phyloP scores from a whole-genome alignment of 257 asterid genomes.

The Petrea volubilis region DNA sequence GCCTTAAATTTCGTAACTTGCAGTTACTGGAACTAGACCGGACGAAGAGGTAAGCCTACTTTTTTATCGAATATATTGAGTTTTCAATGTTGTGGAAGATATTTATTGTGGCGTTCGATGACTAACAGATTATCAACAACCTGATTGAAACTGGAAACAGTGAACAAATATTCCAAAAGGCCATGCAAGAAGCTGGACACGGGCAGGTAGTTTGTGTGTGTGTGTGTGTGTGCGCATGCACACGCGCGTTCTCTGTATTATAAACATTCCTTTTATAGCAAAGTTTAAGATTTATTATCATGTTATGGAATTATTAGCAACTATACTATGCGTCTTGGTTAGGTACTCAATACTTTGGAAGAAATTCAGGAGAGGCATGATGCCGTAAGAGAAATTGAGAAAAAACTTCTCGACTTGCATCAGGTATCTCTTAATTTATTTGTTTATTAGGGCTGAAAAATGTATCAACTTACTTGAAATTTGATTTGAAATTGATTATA shows the following conservation, averaged over 20 bases:
- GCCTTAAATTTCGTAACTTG: conserved; percentile 17
- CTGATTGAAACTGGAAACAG: conserved; percentile 85
- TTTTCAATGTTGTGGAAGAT: background rate
- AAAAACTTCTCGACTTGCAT: conserved; percentile 78
- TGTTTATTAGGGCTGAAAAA: too few species aligned
- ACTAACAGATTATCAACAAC: conserved; percentile 71
- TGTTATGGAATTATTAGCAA: too few species aligned
- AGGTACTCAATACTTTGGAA: conserved; percentile 74
- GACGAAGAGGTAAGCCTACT: conserved; percentile 72
- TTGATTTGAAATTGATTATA: too few species aligned
- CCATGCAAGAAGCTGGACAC: conserved; percentile 77
- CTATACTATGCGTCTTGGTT: too few species aligned
- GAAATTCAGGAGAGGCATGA: conserved; percentile 95
- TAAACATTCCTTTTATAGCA: too few species aligned
- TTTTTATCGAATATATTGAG: conserved; percentile 11
- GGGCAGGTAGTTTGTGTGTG: conserved; percentile 57
- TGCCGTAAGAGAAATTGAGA: conserved; percentile 83
- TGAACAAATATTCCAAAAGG: conserved; percentile 84
- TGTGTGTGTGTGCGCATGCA: background rate
- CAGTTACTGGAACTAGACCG: conserved; percentile 86
- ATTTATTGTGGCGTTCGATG: conserved; percentile 22
- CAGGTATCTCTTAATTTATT: conserved; percentile 43
- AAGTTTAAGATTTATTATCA: too few species aligned
- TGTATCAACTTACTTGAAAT: too few species aligned
- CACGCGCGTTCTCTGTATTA: too few species aligned